These are phyloP conservation scores for Mychonastes homosphaera DNA, from an alignment of 139 green algal species.

Conservation along the genomic window DNA sequence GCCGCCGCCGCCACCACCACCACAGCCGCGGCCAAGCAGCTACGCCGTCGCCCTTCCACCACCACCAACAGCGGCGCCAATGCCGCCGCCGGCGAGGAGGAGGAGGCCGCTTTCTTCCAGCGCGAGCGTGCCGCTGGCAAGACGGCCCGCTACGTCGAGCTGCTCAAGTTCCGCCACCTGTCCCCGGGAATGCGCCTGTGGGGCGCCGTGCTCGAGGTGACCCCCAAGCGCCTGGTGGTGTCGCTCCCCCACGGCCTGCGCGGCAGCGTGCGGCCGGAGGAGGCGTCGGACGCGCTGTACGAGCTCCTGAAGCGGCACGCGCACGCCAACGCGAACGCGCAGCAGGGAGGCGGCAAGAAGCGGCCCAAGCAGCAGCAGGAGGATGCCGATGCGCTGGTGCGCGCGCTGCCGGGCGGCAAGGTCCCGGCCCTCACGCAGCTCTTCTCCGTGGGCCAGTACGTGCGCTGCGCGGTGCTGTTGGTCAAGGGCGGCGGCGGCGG, in stretches of 20 bases:
- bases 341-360: neutral
- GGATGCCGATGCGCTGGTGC: neutral
- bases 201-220: conserved; percentile 65
- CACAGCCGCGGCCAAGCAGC: too few relatives aligned
- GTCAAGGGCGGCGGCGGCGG: conserved; percentile 4
- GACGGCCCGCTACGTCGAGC: conserved; percentile 58
- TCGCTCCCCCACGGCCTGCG: conserved; percentile 73
- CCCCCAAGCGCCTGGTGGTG: conserved; percentile 46
- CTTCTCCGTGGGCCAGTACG: conserved; percentile 65
- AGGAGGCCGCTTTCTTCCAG: conserved; percentile 40
- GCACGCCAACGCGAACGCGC: too few relatives aligned
- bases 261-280: conserved; percentile 41
- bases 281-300: conserved; percentile 55
- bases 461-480: conserved; percentile 46
- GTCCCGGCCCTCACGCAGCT: conserved; percentile 24
- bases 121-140: conserved; percentile 26
- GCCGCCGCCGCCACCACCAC: too few relatives aligned
- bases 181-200: conserved; percentile 51
- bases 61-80: neutral
- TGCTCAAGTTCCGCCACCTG: conserved; percentile 69
- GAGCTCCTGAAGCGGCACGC: too few relatives aligned
- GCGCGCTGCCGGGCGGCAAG: neutral
- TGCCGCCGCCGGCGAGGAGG: conserved; percentile 10
- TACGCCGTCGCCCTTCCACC: neutral
- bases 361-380: too few relatives aligned